These are phyloP conservation scores for Ogataea naganishii DNA, from an alignment of 805 yeast genomes.

Conservation along the genomic window DNA sequence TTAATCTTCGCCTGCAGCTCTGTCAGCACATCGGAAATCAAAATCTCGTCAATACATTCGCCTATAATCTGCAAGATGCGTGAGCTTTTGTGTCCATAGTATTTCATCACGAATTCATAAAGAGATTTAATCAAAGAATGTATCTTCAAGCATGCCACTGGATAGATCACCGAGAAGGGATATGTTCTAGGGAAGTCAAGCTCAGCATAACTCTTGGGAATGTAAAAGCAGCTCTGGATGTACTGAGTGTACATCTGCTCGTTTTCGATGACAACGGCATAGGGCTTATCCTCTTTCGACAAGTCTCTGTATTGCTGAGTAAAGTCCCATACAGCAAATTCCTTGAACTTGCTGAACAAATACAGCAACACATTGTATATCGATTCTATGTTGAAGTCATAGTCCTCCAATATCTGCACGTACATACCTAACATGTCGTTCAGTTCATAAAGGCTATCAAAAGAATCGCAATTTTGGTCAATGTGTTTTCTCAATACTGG, in stretches of 20 bases:
- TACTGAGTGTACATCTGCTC: constrained; percentile 52
- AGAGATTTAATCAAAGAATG: constrained; percentile 58
- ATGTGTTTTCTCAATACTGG: constrained; percentile 47
- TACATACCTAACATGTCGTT: constrained; percentile 63
- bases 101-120: constrained; percentile 54
- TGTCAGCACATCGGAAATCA: constrained; percentile 57
- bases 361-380: constrained; percentile 54
- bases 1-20: constrained; percentile 54
- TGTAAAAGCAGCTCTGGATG: constrained; percentile 30
- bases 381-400: constrained; percentile 48
- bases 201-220: constrained; percentile 11
- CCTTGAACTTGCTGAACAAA: constrained; percentile 54
- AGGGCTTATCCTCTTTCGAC: constrained; percentile 74
- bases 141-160: constrained; percentile 73
- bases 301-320: constrained; percentile 50
- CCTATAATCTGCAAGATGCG: constrained; percentile 53
- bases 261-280: constrained; percentile 71
- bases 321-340: constrained; percentile 45
- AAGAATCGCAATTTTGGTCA: constrained; percentile 29
- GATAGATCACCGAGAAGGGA: constrained; percentile 85
- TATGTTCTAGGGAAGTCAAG: constrained; percentile 49
- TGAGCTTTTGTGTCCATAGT: constrained; percentile 55
- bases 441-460: constrained; percentile 40
- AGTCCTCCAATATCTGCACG: constrained; percentile 68
- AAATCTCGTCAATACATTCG: constrained; percentile 57